phyloP scores from a whole-genome alignment of 2,329 filamentous ascomycete genomes.

The Claviceps capensis region DNA sequence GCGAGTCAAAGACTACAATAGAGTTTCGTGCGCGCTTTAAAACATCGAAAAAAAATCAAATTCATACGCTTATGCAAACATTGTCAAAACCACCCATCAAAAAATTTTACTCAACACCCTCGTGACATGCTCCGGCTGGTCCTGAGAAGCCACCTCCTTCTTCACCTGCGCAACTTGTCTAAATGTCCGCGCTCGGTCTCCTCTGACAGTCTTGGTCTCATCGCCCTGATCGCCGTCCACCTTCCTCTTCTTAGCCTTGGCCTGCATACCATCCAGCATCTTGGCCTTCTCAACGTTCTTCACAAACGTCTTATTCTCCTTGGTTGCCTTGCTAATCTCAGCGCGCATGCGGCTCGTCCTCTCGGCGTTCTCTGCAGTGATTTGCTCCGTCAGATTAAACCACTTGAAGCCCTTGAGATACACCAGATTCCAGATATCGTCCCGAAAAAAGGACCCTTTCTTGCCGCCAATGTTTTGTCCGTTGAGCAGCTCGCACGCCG shows the following conservation, averaged over 20 bases:
- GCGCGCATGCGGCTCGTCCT: slow-evolving; percentile 60
- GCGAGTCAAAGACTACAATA: no score
- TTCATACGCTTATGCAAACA: background rate
- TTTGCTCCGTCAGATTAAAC: slow-evolving; percentile 62
- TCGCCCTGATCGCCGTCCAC: slow-evolving; percentile 12
- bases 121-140: slow-evolving; percentile 42
- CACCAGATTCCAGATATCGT: slow-evolving; percentile 75
- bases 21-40: no score
- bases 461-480: slow-evolving; percentile 68
- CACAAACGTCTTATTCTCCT: slow-evolving; percentile 72
- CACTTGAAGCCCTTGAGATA: slow-evolving; percentile 80
- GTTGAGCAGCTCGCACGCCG: slow-evolving; percentile 64
- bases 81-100: slow-evolving; percentile 16
- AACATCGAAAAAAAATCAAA: no score
- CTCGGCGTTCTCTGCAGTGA: slow-evolving; percentile 70
- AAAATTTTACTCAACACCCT: slow-evolving; percentile 54
- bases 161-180: slow-evolving; percentile 49
- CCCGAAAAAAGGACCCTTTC: slow-evolving; percentile 70
- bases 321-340: slow-evolving; percentile 61
- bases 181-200: slow-evolving; percentile 35
- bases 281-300: slow-evolving; percentile 68
- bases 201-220: slow-evolving; percentile 9
- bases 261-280: slow-evolving; percentile 62
- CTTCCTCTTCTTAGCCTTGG: slow-evolving; percentile 34
- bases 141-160: slow-evolving; percentile 29